These are phyloP conservation scores for Pseudogymnoascus sp. DNA, from an alignment of 2,329 filamentous ascomycete genomes.

Conservation along the genomic window DNA sequence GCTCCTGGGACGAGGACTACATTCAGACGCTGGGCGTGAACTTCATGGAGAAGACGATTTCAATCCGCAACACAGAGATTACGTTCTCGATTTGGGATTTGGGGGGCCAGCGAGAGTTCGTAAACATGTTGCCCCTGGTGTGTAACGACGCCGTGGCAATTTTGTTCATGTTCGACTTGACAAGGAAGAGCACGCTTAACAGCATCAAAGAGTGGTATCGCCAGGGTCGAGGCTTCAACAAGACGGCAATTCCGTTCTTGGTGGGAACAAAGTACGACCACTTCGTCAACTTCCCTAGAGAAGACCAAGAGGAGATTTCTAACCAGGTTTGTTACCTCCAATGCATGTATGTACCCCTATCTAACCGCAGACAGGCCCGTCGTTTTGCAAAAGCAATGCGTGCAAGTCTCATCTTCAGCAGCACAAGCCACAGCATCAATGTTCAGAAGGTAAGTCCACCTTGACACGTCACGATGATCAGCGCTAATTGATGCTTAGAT, in stretches of 20 bases:
- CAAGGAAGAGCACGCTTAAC: slow-evolving; percentile 94
- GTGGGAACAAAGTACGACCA: slow-evolving; percentile 99
- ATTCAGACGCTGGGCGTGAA: slow-evolving; percentile 98
- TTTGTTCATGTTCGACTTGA: slow-evolving; percentile 99
- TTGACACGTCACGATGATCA: neutral
- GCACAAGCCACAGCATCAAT: slow-evolving; percentile 98
- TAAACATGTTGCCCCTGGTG: slow-evolving; percentile 99
- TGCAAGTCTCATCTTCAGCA: slow-evolving; percentile 94
- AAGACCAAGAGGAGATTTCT: slow-evolving; percentile 98
- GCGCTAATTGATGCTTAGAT: slow-evolving; percentile 54
- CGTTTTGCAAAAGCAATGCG: slow-evolving; percentile 98
- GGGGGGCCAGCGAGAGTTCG: slow-evolving; percentile 95
- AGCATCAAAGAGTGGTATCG: slow-evolving; percentile 99
- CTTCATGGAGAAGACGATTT: slow-evolving; percentile 99
- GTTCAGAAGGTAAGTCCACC: slow-evolving; percentile 76
- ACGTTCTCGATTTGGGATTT: slow-evolving; percentile 99
- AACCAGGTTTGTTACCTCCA: slow-evolving; percentile 61
- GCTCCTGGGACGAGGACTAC: slow-evolving; percentile 99
- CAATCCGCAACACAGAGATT: slow-evolving; percentile 98
- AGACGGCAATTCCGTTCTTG: slow-evolving; percentile 97
- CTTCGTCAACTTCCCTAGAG: slow-evolving; percentile 95
- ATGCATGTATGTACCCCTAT: neutral
- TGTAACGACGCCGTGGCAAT: slow-evolving; percentile 99
- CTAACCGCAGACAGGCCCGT: slow-evolving; percentile 59
- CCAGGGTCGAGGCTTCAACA: slow-evolving; percentile 96